Evolutionary conservation across 139 green algal genomes (phyloP), one percentile per base, ranked within the genome.

Genomic region (Volvox africanus): DNA sequence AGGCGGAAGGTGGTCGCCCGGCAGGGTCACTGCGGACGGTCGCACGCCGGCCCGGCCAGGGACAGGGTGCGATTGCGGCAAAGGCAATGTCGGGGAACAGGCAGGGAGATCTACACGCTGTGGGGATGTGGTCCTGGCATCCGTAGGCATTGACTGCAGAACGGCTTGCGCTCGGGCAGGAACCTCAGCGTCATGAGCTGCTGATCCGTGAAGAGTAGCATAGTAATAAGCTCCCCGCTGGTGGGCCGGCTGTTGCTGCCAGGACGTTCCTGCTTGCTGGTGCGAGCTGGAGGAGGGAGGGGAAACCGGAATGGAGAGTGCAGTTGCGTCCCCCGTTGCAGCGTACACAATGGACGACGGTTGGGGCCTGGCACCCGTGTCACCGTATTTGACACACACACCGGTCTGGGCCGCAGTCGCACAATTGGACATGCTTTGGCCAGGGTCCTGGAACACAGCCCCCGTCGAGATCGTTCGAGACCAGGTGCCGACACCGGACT

Each of bases 391-490:
- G 5, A 55, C 44, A 55, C 44, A 9, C 44, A 55, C 44, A 55
- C 44, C 44, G 44, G 44, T 55, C 44, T 55, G 44, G 44, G 44
- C 5, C 44, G 44, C 44, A 55, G 44, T 55, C 44, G 44, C 44
- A 55, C 44, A 55, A 55, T 55, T 55, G 44, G 9, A 55, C 44
- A 5, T 75, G 50, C 26, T 44, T 6, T 44, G n/a, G 50, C 50
- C 79, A 36, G 24, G 17, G 80, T 28, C 55, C 28, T 14, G 28
- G 55, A 28, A 14, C 24, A 71, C 55, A 11, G 50, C 80, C 12
- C 80, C 79, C 0, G 79, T 85, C 22, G 79, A 85, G 37, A 85
- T 69, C 24, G 79, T 85, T 0, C 79, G 79, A 24, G 79, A 24
- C 18, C 24, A 67, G 37, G 37, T 50, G 37, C 44, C 79, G 0